These are phyloP conservation scores for Brassica hybrid DNA, from an alignment of 441 rosid species.

Conservation along the genomic window DNA sequence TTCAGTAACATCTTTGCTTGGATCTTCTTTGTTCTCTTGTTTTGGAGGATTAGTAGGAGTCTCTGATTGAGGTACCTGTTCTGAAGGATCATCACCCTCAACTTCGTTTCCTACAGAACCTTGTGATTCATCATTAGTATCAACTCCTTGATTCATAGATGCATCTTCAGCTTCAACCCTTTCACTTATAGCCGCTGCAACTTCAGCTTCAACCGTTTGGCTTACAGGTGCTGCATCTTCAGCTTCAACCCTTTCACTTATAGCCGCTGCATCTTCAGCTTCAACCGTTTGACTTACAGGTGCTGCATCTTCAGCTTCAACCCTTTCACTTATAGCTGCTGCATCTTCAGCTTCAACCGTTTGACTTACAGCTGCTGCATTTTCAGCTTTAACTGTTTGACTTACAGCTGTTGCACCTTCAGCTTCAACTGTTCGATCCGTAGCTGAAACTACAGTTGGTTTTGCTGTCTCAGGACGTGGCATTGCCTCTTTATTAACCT, in stretches of 20 bases:
- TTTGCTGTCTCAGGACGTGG: constrained; percentile 49
- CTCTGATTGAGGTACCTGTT: constrained; percentile 28
- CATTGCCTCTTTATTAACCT: constrained; percentile 51
- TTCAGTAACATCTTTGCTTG: constrained; percentile 42
- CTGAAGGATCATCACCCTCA: constrained; percentile 11
- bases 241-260: constrained; percentile 1
- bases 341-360: constrained; percentile 9
- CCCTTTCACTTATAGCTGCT: background rate
- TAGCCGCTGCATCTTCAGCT: constrained; percentile 3
- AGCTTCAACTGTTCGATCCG: constrained; percentile 5
- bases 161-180: constrained; percentile 10
- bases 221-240: constrained; percentile 3
- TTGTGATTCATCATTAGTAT: constrained; percentile 29
- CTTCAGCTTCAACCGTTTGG: background rate
- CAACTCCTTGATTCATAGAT: constrained; percentile 4
- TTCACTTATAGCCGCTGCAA: background rate
- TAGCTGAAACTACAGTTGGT: constrained; percentile 5
- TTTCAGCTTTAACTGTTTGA: background rate
- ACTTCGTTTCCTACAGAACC: constrained; percentile 17
- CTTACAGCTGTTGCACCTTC: constrained; percentile 2
- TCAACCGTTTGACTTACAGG: background rate
- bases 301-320: background rate
- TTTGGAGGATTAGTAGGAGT: constrained; percentile 19
- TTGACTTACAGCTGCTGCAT: background rate
- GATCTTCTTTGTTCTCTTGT: constrained; percentile 40